Base-by-base conservation (phyloP, 176 grass and related monocot genomes). In the Tillandsia leiboldiana region DNA sequence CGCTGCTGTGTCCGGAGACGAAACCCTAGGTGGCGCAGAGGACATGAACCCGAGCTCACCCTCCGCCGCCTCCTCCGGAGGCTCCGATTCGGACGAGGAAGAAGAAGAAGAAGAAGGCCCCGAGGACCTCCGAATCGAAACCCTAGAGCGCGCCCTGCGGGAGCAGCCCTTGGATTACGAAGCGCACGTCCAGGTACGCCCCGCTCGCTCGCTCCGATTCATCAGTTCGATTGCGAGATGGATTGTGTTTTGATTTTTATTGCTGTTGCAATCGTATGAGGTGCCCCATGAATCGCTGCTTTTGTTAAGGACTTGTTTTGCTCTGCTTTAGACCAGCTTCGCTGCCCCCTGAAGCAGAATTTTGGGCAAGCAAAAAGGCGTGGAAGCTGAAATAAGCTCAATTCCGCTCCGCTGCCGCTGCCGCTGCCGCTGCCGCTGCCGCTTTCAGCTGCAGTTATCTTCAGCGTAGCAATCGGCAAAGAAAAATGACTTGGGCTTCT, bases 141-240 rank as follows among this genome's bases (percentile, higher is more conserved):
- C 82, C 50, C 84, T 99, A 12, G 89, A 93, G 70, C 68, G 77
- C 56, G 29, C 87, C 27, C 79, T 93, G 14, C 81, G 71, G 59
- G 80, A 84, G 74, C 87, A 90, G 53, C 87, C 87, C 24, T 76
- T 82, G 23, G 77, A 93, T 59, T 99, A 99, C 75, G 89, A 83
- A 18, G 75, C 82, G 2, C 80, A 86, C 79, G 80, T 86, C 51
- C 79, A 99, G 94, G 94, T 99, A 56, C 69, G 51, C 53, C 53
- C 24, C 62, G 10, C 47, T 33, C 53, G 29, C 69, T 18, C 48
- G 1, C 10, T 24, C 27, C 9, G 11, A 73, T 49, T 48, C 49
- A 33, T 69, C 72, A 74, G 48, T 77, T 78, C 75, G 51, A 33
- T 79, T 67, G 33, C 5, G 33, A 42, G 33, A 6, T 42, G 33